phyloP scores from a whole-genome alignment of 2,329 filamentous ascomycete genomes.

The Aspergillus nomiae region DNA sequence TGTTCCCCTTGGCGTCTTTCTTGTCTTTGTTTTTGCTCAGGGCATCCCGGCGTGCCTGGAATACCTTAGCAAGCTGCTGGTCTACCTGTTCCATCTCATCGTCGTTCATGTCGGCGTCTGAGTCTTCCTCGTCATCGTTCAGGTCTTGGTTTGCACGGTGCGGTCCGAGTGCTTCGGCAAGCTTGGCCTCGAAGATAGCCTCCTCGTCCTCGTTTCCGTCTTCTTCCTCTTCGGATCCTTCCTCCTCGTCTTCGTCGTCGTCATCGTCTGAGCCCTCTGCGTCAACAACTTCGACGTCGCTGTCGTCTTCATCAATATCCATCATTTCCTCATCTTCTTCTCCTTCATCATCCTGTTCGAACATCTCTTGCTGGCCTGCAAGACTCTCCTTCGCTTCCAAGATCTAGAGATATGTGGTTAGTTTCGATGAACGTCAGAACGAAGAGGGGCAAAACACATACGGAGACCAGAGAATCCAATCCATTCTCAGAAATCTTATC shows the following conservation, averaged over 20 bases:
- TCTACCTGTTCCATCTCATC: slow-evolving; percentile 93
- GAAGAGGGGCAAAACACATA: slow-evolving; percentile 24
- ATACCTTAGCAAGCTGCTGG: slow-evolving; percentile 78
- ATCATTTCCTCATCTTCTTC: slow-evolving; percentile 58
- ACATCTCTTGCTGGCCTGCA: slow-evolving; percentile 82
- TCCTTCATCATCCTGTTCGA: slow-evolving; percentile 67
- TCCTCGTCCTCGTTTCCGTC: slow-evolving; percentile 54
- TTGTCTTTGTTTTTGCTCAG: slow-evolving; percentile 77
- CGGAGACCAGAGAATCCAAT: slow-evolving; percentile 62
- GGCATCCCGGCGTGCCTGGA: slow-evolving; percentile 72
- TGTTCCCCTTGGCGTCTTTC: slow-evolving; percentile 82
- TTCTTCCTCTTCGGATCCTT: slow-evolving; percentile 24
- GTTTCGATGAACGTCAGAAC: background rate
- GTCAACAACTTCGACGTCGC: slow-evolving; percentile 44
- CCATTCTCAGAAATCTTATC: slow-evolving; percentile 72
- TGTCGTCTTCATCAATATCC: slow-evolving; percentile 44
- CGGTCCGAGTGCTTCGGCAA: slow-evolving; percentile 76
- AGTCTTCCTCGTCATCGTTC: slow-evolving; percentile 59
- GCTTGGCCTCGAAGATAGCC: slow-evolving; percentile 70
- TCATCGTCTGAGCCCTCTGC: slow-evolving; percentile 39
- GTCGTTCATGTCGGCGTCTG: slow-evolving; percentile 83
- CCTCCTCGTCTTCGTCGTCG: slow-evolving; percentile 45
- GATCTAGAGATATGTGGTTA: slow-evolving; percentile 50
- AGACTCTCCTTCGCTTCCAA: slow-evolving; percentile 77
- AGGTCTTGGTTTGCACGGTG: slow-evolving; percentile 60